Base-by-base conservation (phyloP, 1,284 basidiomycete species). In the Malassezia cuniculi region DNA sequence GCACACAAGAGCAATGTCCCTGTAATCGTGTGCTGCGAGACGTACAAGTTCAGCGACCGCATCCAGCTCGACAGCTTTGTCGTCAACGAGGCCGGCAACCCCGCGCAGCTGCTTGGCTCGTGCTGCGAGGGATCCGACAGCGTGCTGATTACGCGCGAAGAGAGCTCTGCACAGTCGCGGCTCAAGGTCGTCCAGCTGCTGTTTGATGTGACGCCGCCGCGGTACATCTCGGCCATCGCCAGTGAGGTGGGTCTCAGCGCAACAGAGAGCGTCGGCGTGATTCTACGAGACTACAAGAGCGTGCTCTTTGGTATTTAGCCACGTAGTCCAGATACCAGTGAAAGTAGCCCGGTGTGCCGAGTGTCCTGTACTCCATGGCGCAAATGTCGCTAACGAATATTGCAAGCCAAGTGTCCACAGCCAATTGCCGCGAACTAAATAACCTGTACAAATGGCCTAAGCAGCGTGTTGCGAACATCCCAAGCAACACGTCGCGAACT, bases 21-120 rank as follows among this genome's bases (percentile, higher is more conserved):
- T 6, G 86, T 95, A 12, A 79, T 97, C 35, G 86, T 90, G 12
- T 94, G 87, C 57, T 93, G 89, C 34, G 93, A 97, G 71, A 97
- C 93, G 14, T 95, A 95, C 74, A 99, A 99, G 69, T 95, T 93
- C 60, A 82, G 82, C 16, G 93, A 97, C 56, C 78, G 79, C 24
- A 81, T 97, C 24, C 81, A 85, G 67, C 73, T 97, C 34, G 93
- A 99, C 69, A 82, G 82, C 21, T 86, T 99, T 52, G 86, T 85
- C 20, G 85, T 84, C 68, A 99, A 99, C 66, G 93, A 99, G 69
- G 72, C 93, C 24, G 57, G 55, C 11, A 52, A 55, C 18, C 48
- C 55, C 18, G 29, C 36, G 0, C 54, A 57, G 11, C 47, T 60
- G 6, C 38, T 62, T 6, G 33, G 28, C 6, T 34, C 49, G 6